Base-by-base conservation (phyloP, 2,329 filamentous ascomycete species). In the Biscogniauxia sp. region DNA sequence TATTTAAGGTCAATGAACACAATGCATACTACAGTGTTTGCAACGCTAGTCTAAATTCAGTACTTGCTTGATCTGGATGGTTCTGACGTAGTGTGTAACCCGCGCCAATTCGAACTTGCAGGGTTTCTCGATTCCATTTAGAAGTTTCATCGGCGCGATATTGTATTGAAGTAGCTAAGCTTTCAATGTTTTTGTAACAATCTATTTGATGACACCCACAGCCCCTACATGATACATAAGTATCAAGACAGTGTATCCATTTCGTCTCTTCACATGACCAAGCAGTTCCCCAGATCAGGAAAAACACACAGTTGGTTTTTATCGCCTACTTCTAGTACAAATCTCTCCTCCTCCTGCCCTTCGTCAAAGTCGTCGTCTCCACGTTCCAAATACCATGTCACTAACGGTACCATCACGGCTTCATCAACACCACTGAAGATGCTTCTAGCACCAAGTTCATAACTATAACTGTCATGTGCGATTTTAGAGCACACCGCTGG, bases 361-460 rank as follows among this genome's bases (percentile, higher is more conserved):
- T 73, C 69, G 13, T n/a, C 57, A 41, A 75, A 68, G 32, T 74
- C 70, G 32, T 74, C 70, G 17, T 71, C 69, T 19, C 73, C 69
- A 3, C 69, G 62, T 13, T 69, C 62, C n/a, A 76, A 60, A 58
- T 75, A 76, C 26, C 57, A 58, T 6, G 66, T 64, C 20, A 73
- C 66, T 5, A 76, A 17, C 19, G 68, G 64, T n/a, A 56, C 61
- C 1, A 50, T 54, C 20, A 69, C 58, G 4, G 56, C 51, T 50
- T 68, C 56, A 7, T 71, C 64, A 4, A 69, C 63, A 5, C 61
- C 64, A 19, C 69, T 67, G 6, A 72, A 65, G 23, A 73, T 70
- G 15, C 74, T 75, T 8, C 71, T 66, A 0, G 75, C 75, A 1
- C 76, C 76, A 6, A 77, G 68, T 17, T 76, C 68, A 7, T 65